Percentiles rank a stretch among this genome's conserved stretches.
These are phyloP conservation scores for Cytospora paraplurivora DNA, from an alignment of 2,329 filamentous ascomycete genomes.

Conservation along the genomic window DNA sequence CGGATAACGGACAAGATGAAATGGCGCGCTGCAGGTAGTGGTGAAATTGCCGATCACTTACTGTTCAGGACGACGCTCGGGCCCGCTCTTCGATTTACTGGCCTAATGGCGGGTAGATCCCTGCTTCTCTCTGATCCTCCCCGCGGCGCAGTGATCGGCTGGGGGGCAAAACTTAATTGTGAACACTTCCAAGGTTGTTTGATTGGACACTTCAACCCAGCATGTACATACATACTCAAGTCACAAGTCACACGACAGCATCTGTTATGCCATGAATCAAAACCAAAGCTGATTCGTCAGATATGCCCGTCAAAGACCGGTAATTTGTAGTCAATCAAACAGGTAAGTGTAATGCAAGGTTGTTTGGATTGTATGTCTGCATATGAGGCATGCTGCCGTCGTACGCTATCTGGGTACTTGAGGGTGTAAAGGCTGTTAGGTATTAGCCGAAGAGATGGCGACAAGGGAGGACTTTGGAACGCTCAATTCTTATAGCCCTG, in stretches of 20 bases:
- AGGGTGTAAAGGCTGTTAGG: no score
- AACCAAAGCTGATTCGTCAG: neutral
- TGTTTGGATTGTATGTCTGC: neutral
- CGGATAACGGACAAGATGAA: no score
- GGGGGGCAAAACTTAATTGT: neutral
- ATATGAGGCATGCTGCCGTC: no score
- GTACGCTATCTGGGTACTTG: neutral
- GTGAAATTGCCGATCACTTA: no score
- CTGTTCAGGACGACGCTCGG: no score
- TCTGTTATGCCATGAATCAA: neutral
- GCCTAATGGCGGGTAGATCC: no score
- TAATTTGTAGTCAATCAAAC: neutral
- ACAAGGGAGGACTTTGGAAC: no score
- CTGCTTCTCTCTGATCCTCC: neutral
- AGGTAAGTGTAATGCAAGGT: neutral
- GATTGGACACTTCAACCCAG: neutral
- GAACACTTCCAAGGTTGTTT: neutral
- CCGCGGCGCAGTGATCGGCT: neutral
- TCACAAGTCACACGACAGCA: no score
- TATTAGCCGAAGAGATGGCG: no score
- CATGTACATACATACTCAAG: neutral
- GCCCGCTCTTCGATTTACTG: no score
- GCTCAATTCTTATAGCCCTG: no score
- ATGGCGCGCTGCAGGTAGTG: no score
- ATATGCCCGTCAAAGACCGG: neutral